Evolutionary conservation across 1,139 yeast species (phyloP).

Genomic region (Protomyces arabidopsidicola): DNA sequence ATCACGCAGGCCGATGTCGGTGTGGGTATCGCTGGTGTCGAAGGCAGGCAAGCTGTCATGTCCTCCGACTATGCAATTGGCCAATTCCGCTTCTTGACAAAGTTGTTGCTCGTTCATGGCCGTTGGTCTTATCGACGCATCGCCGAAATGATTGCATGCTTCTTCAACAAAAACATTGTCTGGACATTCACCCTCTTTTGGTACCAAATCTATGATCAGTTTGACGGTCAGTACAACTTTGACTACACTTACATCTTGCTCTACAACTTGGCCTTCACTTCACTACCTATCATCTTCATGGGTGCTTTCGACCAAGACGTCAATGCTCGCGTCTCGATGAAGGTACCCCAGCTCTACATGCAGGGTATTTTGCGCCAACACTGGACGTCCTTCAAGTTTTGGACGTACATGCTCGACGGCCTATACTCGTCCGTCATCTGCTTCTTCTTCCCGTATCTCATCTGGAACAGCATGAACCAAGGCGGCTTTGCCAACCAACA

Average conservation of each 20-base stretch:
- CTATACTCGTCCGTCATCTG: conserved; percentile 79
- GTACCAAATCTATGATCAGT: conserved; percentile 81
- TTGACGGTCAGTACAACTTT: conserved; percentile 86
- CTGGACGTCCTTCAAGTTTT: conserved; percentile 74
- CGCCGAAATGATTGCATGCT: conserved; percentile 89
- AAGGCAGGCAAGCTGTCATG: conserved; percentile 98
- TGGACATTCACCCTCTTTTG: conserved; percentile 85
- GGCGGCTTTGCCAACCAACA: conserved; percentile 44
- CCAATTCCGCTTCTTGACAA: conserved; percentile 77
- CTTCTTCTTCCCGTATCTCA: conserved; percentile 79
- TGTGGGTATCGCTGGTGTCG: conserved; percentile 97
- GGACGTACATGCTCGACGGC: conserved; percentile 83
- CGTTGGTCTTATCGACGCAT: conserved; percentile 92
- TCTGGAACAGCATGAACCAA: conserved; percentile 55
- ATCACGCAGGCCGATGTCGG: conserved; percentile 98
- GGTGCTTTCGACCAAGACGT: conserved; percentile 95
- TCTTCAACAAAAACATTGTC: conserved; percentile 86
- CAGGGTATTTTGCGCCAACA: conserved; percentile 78
- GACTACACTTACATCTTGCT: conserved; percentile 83
- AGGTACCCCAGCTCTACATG: conserved; percentile 86
- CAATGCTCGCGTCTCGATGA: conserved; percentile 66
- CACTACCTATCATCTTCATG: conserved; percentile 83
- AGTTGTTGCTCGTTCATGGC: conserved; percentile 83
- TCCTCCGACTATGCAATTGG: conserved; percentile 95
- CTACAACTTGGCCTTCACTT: conserved; percentile 90